Evolutionary conservation across 371 early-diverging fungal genomes (phyloP), one percentile per base, ranked within the genome.

Genomic region (Mucor piriformis): DNA sequence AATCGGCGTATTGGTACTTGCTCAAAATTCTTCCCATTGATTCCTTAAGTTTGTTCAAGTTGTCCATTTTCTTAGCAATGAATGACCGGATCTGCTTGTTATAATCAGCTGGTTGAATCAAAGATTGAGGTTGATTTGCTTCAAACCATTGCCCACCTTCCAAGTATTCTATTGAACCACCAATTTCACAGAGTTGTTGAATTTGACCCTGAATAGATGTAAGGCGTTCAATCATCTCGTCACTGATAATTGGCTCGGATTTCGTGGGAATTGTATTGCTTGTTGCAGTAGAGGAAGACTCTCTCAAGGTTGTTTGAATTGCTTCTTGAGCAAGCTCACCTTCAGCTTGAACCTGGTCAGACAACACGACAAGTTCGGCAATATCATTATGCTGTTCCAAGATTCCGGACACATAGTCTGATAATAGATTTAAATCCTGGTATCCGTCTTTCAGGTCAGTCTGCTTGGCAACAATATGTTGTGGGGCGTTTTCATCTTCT

Each of bases 321-420:
- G 66, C 59, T 16, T 72, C 70, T 37, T 66, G 59, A 3, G 70
- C 34, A 3, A 23, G 34, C 24, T 74, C 62, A 5, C 74, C 72
- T 23, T 70, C 54, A 6, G 43, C 27, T 25, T 61, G 63, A 6
- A 61, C 55, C 40, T 57, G 46, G 5, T 53, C 32, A 6, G 54
- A 46, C 29, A 42, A 42, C 8, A n/a, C 23, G 6, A 66, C 29
- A 25, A 59, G 70, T 1, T 54, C 32, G 13, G 27, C 38, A 15
- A 69, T 44, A 3, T 24, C 21, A 20, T 38, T 38, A n/a, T 73
- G 61, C 27, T 77, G 78, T 0, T 61, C 23, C 25, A 72, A 20
- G 5, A 72, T 51, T 8, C 54, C 48, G 5, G 64, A 27, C 0
- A 68, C 64, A 61, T 74, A 77, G 0, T 32, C n/a, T 5, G 46